Conservation (phyloP, 23 red algal genomes). For the Gracilaria caudata region DNA sequence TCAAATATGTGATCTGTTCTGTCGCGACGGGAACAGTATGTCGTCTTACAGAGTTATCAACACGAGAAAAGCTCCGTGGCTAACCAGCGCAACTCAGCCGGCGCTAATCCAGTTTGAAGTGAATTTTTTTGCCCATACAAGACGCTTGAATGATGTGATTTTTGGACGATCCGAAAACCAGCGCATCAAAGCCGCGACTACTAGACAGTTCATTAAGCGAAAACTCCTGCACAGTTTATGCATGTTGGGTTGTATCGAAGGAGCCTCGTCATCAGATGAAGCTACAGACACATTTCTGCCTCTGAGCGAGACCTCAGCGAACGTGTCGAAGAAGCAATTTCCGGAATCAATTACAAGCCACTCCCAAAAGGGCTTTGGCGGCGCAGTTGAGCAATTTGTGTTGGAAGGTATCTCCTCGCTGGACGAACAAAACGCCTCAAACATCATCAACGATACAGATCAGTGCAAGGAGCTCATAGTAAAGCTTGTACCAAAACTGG, state of each 20-base stretch:
- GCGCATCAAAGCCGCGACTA: conserved; percentile 18
- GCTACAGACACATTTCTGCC: conserved; percentile 4
- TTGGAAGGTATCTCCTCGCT: neutral
- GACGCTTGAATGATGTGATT: neutral
- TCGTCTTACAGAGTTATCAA: conserved; percentile 18
- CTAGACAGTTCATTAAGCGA: conserved; percentile 11
- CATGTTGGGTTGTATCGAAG: conserved; percentile 47
- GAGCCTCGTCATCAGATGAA: conserved; percentile 17
- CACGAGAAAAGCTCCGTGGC: neutral
- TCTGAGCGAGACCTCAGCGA: too few relatives aligned
- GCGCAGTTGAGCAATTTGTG: neutral
- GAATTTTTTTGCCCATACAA: neutral
- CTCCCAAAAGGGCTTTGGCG: neutral
- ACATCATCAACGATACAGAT: neutral
- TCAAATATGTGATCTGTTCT: too few relatives aligned
- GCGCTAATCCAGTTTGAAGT: conserved; percentile 26
- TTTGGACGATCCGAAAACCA: neutral
- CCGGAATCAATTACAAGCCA: too few relatives aligned
- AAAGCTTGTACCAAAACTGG: neutral
- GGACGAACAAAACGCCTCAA: neutral
- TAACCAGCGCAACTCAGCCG: conserved; percentile 2
- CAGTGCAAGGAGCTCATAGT: neutral
- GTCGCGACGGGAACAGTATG: neutral
- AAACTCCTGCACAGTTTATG: conserved; percentile 21
- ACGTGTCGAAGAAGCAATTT: too few relatives aligned